phyloP scores from a whole-genome alignment of 2,329 filamentous ascomycete genomes.

The Incumbomyces lentus region DNA sequence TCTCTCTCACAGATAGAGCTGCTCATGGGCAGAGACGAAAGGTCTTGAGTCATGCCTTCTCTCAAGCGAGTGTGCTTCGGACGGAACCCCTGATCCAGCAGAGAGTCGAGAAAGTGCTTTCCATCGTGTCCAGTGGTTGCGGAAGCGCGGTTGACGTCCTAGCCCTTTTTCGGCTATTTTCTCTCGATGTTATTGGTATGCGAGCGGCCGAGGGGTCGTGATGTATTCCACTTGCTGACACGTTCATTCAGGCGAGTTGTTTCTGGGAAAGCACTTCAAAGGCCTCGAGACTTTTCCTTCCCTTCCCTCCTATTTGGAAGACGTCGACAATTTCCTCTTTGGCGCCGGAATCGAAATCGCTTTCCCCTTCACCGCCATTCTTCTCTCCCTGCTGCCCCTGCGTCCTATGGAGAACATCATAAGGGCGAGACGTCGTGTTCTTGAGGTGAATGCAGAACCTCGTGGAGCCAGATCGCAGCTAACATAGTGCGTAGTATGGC shows the following conservation, averaged over 20 bases:
- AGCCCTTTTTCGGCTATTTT: constrained; percentile 7
- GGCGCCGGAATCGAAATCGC: not conserved
- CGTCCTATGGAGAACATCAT: too few species aligned
- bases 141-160: constrained; percentile 15
- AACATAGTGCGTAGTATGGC: constrained; percentile 9
- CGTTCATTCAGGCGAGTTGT: not conserved
- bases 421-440: too few species aligned
- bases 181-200: constrained; percentile 11
- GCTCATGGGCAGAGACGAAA: constrained; percentile 30
- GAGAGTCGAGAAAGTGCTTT: constrained; percentile 23
- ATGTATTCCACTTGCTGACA: constrained; percentile 8
- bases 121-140: not conserved
- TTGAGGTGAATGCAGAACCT: too few species aligned
- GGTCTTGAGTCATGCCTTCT: constrained; percentile 26
- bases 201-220: not conserved
- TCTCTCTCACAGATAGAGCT: constrained; percentile 22
- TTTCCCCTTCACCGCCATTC: not conserved
- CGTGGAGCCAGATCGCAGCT: too few species aligned
- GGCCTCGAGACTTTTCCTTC: not conserved
- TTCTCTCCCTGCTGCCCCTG: too few species aligned
- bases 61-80: constrained; percentile 24
- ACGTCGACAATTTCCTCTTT: constrained; percentile 8
- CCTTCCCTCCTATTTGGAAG: constrained; percentile 5
- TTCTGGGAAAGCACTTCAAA: too few species aligned
- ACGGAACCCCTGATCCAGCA: constrained; percentile 29